Evolutionary conservation across 2,329 filamentous ascomycete species (phyloP).

Genomic region (Penicillium aurantiogriseum): DNA sequence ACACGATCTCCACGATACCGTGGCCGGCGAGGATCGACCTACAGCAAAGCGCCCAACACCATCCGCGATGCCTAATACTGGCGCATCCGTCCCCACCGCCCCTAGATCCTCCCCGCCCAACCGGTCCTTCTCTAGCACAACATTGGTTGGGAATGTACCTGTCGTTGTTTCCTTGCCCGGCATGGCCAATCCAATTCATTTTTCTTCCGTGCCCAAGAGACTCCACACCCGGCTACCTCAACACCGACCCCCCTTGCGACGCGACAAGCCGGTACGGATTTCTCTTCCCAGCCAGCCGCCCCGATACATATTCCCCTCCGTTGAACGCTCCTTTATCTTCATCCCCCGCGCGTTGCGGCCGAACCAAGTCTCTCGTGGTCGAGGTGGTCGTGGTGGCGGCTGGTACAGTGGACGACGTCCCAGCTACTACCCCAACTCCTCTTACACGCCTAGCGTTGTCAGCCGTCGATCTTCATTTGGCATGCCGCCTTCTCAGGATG

Average conservation of each 20-base stretch:
- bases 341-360: conserved; percentile 91
- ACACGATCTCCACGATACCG: conserved; percentile 86
- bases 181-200: conserved; percentile 68
- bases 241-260: conserved; percentile 86
- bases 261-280: conserved; percentile 94
- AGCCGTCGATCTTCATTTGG: conserved; percentile 81
- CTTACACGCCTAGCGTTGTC: conserved; percentile 81
- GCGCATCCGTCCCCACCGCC: conserved; percentile 41
- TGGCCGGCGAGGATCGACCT: conserved; percentile 43
- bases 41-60: conserved; percentile 31
- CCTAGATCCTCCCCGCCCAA: conserved; percentile 67
- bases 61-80: conserved; percentile 30
- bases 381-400: conserved; percentile 69
- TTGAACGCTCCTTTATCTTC: conserved; percentile 94
- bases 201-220: conserved; percentile 75
- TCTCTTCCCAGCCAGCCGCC: conserved; percentile 77
- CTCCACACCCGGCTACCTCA: conserved; percentile 93
- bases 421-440: conserved; percentile 68
- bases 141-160: conserved; percentile 78
- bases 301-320: conserved; percentile 86
- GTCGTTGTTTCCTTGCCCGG: conserved; percentile 77
- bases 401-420: conserved; percentile 72
- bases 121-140: conserved; percentile 77
- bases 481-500: conserved; percentile 67
- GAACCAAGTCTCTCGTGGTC: conserved; percentile 71